Conservation (phyloP, 2,329 filamentous ascomycete genomes). For the Aschersonia sp. region DNA sequence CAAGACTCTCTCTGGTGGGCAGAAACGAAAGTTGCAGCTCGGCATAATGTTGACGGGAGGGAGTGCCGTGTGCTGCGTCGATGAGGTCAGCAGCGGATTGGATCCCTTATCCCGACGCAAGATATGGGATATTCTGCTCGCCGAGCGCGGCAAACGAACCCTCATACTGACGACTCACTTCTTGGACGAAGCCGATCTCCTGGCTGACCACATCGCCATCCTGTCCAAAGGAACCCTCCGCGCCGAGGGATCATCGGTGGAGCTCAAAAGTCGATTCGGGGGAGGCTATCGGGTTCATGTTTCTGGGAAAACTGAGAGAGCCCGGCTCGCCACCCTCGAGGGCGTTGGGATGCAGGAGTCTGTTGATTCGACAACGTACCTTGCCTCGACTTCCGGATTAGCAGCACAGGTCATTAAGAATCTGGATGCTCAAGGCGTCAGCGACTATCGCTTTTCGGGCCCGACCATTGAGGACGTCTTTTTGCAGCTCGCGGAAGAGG, state of each 20-base stretch:
- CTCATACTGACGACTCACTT: slow-evolving; percentile 89
- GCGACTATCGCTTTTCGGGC: slow-evolving; percentile 72
- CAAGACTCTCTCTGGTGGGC: slow-evolving; percentile 73
- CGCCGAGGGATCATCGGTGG: slow-evolving; percentile 70
- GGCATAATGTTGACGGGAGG: slow-evolving; percentile 94
- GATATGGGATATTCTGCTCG: slow-evolving; percentile 86
- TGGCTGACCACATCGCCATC: slow-evolving; percentile 80
- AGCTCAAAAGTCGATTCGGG: slow-evolving; percentile 68
- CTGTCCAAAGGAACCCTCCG: slow-evolving; percentile 73
- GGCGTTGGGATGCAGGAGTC: slow-evolving; percentile 42
- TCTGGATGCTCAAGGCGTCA: slow-evolving; percentile 51
- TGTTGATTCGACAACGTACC: slow-evolving; percentile 61
- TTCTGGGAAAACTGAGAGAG: slow-evolving; percentile 38
- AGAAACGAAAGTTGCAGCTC: slow-evolving; percentile 83
- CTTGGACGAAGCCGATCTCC: slow-evolving; percentile 78
- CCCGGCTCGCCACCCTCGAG: slow-evolving; percentile 33
- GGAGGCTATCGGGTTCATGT: slow-evolving; percentile 75
- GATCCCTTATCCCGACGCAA: slow-evolving; percentile 78
- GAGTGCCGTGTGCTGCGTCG: slow-evolving; percentile 75
- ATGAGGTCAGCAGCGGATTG: slow-evolving; percentile 79
- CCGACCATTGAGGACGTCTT: slow-evolving; percentile 93
- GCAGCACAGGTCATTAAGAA: slow-evolving; percentile 57
- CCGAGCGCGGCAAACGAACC: slow-evolving; percentile 67
- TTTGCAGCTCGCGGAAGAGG: slow-evolving; percentile 69
- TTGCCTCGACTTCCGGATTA: slow-evolving; percentile 51